Percentiles rank a stretch among this genome's conserved stretches.
Conservation (phyloP, 768 basidiomycete species). For the Daedalea quercina region DNA sequence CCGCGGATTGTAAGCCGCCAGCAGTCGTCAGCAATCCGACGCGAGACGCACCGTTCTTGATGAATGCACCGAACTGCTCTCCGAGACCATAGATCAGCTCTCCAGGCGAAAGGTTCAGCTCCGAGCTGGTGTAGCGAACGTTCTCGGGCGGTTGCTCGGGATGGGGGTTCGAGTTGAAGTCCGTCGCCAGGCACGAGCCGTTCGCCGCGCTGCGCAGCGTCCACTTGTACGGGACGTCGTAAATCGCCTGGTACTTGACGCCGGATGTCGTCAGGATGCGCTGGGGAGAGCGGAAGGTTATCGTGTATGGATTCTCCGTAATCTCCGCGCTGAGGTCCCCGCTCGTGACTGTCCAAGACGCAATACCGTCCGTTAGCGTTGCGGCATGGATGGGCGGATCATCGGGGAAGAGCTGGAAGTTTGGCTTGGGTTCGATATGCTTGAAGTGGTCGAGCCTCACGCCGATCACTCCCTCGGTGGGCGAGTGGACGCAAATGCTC, state of each 20-base stretch:
- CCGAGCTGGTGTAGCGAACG: slow-evolving; percentile 47
- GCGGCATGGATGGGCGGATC: slow-evolving; percentile 41
- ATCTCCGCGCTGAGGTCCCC: slow-evolving; percentile 50
- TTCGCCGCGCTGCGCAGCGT: slow-evolving; percentile 42
- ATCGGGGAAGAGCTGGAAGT: slow-evolving; percentile 59
- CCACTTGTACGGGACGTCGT: slow-evolving; percentile 52
- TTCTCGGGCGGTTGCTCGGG: slow-evolving; percentile 35
- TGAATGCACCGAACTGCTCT: slow-evolving; percentile 68
- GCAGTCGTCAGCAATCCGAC: slow-evolving; percentile 10
- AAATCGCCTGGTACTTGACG: slow-evolving; percentile 47
- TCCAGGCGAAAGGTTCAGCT: slow-evolving; percentile 60
- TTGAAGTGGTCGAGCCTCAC: slow-evolving; percentile 52
- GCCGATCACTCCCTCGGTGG: slow-evolving; percentile 48
- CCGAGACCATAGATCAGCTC: slow-evolving; percentile 72
- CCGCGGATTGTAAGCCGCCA: no score
- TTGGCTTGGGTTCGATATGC: slow-evolving; percentile 34
- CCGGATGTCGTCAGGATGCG: slow-evolving; percentile 43
- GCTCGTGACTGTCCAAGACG: slow-evolving; percentile 30
- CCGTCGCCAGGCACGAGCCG: slow-evolving; percentile 49
- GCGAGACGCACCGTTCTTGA: slow-evolving; percentile 62
- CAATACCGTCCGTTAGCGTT: slow-evolving; percentile 24
- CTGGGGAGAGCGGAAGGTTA: slow-evolving; percentile 50
- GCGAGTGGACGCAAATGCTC: slow-evolving; percentile 44
- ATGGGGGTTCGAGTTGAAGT: slow-evolving; percentile 51
- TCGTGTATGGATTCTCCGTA: slow-evolving; percentile 51